These are phyloP conservation scores for Sarocladium brachiariae DNA, from an alignment of 2,329 filamentous ascomycete species.

Conservation along the genomic window DNA sequence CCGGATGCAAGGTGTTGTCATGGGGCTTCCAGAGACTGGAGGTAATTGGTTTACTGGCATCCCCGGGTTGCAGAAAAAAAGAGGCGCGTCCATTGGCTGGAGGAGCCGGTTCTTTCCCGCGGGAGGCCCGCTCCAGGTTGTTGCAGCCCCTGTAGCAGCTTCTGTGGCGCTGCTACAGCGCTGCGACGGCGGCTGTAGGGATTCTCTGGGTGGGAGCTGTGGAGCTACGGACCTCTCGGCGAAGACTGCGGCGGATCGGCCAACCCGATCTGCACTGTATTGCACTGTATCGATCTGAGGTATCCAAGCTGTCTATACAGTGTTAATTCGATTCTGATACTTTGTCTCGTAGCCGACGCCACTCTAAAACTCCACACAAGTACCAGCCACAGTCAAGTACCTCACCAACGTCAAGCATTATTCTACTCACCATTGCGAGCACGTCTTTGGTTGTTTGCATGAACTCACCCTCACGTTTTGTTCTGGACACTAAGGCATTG, in stretches of 20 bases:
- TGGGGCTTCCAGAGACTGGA: background rate
- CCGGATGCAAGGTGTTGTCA: conserved; percentile 8
- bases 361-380: background rate
- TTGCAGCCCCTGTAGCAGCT: background rate
- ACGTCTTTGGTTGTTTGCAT: too few relatives aligned
- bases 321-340: background rate
- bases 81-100: background rate
- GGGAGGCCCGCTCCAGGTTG: background rate
- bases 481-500: too few relatives aligned
- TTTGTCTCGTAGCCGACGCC: conserved; percentile 1
- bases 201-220: background rate
- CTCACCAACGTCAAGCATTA: too few relatives aligned
- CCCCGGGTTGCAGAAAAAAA: conserved; percentile 4
- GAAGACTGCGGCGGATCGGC: conserved; percentile 1
- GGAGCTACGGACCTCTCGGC: conserved; percentile 1
- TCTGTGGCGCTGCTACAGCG: background rate
- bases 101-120: conserved; percentile 9
- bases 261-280: background rate
- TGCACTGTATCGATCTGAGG: background rate
- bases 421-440: too few relatives aligned
- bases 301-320: background rate
- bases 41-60: background rate
- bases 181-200: background rate
- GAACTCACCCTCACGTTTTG: too few relatives aligned
- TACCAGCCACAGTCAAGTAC: conserved; percentile 1